Percentiles rank a stretch among this genome's conserved stretches.
phyloP scores from a whole-genome alignment of 345 rosid species.

The Melaleuca alternifolia region DNA sequence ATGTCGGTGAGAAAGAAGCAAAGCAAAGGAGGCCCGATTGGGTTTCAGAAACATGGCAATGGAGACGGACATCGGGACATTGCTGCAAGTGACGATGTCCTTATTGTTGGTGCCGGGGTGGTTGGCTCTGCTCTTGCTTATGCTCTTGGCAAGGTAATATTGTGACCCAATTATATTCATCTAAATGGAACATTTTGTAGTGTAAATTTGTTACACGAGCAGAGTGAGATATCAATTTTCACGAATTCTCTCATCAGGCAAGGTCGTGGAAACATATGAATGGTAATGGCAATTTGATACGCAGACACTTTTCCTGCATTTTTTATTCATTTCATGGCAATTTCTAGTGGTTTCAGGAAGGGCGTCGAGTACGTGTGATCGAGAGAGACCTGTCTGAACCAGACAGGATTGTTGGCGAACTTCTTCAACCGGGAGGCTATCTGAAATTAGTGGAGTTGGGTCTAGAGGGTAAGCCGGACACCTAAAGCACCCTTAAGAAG shows the following conservation, averaged over 20 bases:
- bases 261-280: neutral
- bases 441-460: slow-evolving; percentile 2
- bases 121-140: slow-evolving; percentile 4
- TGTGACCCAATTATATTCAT: neutral
- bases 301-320: neutral
- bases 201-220: neutral
- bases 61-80: neutral
- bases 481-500: neutral
- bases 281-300: neutral
- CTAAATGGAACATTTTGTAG: neutral
- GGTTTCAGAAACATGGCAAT: neutral
- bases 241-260: neutral
- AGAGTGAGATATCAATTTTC: neutral
- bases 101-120: slow-evolving; percentile 6
- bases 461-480: neutral
- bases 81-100: neutral
- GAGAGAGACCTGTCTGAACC: slow-evolving; percentile 9
- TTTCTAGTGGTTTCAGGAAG: neutral
- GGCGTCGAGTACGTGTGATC: slow-evolving; percentile 1
- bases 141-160: slow-evolving; percentile 6
- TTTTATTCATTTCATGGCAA: neutral
- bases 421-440: slow-evolving; percentile 5
- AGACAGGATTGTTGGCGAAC: slow-evolving; percentile 5
- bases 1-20: neutral
- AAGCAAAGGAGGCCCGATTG: neutral